These are phyloP conservation scores for Bryoglossum gracile DNA, from an alignment of 495 filamentous ascomycete species.

Conservation along the genomic window DNA sequence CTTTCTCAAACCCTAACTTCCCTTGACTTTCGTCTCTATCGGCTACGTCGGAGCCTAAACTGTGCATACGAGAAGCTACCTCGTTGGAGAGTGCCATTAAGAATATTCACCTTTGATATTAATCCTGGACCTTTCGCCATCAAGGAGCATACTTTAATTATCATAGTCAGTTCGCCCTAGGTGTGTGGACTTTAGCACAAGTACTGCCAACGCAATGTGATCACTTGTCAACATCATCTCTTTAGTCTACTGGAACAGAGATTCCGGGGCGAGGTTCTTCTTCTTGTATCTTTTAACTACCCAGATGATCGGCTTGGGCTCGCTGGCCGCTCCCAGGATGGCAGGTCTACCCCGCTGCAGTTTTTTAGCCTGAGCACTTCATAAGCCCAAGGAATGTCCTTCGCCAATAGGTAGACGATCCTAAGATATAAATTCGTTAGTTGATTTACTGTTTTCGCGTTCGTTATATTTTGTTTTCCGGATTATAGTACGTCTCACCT, in stretches of 20 bases:
- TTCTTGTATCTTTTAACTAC: slow-evolving; percentile 3
- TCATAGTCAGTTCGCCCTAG: slow-evolving; percentile 55
- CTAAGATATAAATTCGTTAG: slow-evolving; percentile 57
- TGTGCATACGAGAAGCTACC: slow-evolving; percentile 1
- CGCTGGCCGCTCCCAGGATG: slow-evolving; percentile 60
- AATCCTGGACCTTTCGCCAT: slow-evolving; percentile 72
- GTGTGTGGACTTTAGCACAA: slow-evolving; percentile 15
- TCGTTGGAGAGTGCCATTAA: slow-evolving; percentile 37
- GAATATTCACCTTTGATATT: slow-evolving; percentile 44
- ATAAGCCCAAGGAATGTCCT: slow-evolving; percentile 43
- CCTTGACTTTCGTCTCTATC: slow-evolving; percentile 35
- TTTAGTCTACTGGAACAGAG: slow-evolving; percentile 62
- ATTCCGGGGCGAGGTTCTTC: slow-evolving; percentile 31
- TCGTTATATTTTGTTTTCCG: slow-evolving; percentile 19
- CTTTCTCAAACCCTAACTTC: too few species aligned
- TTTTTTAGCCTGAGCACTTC: slow-evolving; percentile 74
- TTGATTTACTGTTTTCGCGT: slow-evolving; percentile 54
- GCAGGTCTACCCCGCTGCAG: slow-evolving; percentile 55
- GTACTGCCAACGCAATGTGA: slow-evolving; percentile 37
- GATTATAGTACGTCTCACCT: too few species aligned
- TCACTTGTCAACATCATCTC: slow-evolving; percentile 40
- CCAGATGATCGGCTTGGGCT: slow-evolving; percentile 45
- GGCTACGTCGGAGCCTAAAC: slow-evolving; percentile 19
- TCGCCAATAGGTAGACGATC: slow-evolving; percentile 46
- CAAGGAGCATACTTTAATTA: slow-evolving; percentile 71